Evolutionary conservation across 2,329 filamentous ascomycete genomes (phyloP).

Genomic region (Colletotrichum spaethianum): DNA sequence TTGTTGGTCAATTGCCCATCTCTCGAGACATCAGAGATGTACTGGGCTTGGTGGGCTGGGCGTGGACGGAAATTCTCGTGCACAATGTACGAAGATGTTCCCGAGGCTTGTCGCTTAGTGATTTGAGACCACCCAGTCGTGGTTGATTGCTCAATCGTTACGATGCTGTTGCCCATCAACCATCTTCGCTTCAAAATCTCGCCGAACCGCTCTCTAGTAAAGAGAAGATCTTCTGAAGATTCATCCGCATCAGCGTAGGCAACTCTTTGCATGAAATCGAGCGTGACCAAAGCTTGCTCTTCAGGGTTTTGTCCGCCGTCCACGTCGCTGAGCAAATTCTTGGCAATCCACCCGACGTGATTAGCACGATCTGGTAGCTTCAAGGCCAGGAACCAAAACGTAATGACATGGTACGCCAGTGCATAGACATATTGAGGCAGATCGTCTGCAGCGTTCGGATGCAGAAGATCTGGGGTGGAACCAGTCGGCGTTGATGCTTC

Average conservation of each 20-base stretch:
- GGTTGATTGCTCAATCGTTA: slow-evolving; percentile 81
- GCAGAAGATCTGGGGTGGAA: slow-evolving; percentile 31
- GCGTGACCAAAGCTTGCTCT: slow-evolving; percentile 92
- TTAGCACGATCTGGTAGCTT: slow-evolving; percentile 86
- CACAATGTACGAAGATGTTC: slow-evolving; percentile 72
- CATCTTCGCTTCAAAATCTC: slow-evolving; percentile 78
- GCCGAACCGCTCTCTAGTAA: slow-evolving; percentile 75
- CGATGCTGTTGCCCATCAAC: slow-evolving; percentile 80
- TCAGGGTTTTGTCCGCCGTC: slow-evolving; percentile 83
- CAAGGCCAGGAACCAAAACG: slow-evolving; percentile 95
- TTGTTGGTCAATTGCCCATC: slow-evolving; percentile 69
- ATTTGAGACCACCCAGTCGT: slow-evolving; percentile 78
- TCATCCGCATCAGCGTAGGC: slow-evolving; percentile 90
- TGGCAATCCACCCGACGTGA: slow-evolving; percentile 91
- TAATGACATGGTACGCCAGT: slow-evolving; percentile 93
- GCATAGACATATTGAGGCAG: slow-evolving; percentile 95
- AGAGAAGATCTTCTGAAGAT: slow-evolving; percentile 76
- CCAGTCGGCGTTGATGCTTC: slow-evolving; percentile 51
- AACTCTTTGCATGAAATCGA: slow-evolving; percentile 94
- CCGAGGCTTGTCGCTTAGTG: slow-evolving; percentile 80
- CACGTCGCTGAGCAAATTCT: slow-evolving; percentile 84
- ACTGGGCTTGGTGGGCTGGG: slow-evolving; percentile 68
- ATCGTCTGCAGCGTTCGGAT: slow-evolving; percentile 69
- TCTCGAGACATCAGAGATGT: slow-evolving; percentile 62
- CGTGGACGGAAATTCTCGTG: slow-evolving; percentile 72